phyloP scores from a whole-genome alignment of 2,329 filamentous ascomycete species.

The Raffaelea albimanens region DNA sequence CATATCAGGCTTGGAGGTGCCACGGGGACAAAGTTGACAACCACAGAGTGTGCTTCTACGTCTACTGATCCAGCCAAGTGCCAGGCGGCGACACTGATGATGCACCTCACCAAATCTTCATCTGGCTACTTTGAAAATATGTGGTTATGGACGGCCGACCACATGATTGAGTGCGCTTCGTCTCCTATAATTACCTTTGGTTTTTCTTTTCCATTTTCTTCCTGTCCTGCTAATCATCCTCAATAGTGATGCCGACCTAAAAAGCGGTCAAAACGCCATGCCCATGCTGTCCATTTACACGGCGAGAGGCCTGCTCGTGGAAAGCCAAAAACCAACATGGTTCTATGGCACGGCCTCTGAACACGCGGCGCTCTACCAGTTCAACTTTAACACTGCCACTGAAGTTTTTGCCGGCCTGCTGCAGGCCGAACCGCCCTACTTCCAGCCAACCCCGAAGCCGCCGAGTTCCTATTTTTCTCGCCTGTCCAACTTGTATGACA shows the following conservation, averaged over 20 bases:
- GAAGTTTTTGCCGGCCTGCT: conserved; percentile 50
- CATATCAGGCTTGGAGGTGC: conserved; percentile 63
- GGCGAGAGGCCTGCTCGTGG: conserved; percentile 24
- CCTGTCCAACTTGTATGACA: neutral
- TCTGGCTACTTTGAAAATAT: conserved; percentile 38
- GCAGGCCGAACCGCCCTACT: conserved; percentile 60
- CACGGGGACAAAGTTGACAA: conserved; percentile 55
- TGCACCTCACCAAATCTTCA: conserved; percentile 31
- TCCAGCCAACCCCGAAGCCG: conserved; percentile 34
- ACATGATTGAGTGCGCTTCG: conserved; percentile 20
- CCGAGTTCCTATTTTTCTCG: conserved; percentile 12
- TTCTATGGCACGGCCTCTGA: conserved; percentile 37
- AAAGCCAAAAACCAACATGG: conserved; percentile 19
- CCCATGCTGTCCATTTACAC: neutral
- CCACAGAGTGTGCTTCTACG: conserved; percentile 49
- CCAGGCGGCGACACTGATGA: conserved; percentile 20
- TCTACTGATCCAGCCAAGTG: conserved; percentile 37
- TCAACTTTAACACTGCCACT: conserved; percentile 35
- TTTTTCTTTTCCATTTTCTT: no score
- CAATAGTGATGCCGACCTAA: conserved; percentile 2
- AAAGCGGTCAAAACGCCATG: conserved; percentile 1
- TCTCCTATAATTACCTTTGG: no score
- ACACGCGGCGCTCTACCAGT: conserved; percentile 42
- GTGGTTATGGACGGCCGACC: conserved; percentile 61
- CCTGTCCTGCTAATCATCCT: neutral